A percentile compares a stretch with the other conserved stretches of the same genome.
Evolutionary conservation across 1,284 basidiomycete genomes (phyloP).

Genomic region (Porodaedalea pini): DNA sequence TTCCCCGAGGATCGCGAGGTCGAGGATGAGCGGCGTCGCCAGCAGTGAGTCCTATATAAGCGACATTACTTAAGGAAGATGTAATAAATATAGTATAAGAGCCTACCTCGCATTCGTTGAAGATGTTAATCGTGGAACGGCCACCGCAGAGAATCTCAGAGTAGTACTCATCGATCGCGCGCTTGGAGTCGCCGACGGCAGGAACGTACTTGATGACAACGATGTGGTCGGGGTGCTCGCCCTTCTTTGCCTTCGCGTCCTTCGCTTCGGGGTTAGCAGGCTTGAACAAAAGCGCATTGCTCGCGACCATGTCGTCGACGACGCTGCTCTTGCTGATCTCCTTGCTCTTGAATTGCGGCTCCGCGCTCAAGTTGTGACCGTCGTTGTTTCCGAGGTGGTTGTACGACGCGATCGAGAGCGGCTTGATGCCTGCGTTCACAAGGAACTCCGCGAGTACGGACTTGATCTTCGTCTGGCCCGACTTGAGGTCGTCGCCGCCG

Average conservation of each 20-base stretch:
- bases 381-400: constrained; percentile 99
- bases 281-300: constrained; percentile 90
- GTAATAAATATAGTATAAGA: neutral
- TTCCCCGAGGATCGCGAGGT: constrained; percentile 92
- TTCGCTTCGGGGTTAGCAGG: constrained; percentile 52
- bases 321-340: constrained; percentile 97
- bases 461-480: constrained; percentile 92
- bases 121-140: constrained; percentile 85
- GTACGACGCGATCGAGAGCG: constrained; percentile 93
- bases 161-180: constrained; percentile 98
- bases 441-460: constrained; percentile 96
- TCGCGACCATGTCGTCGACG: constrained; percentile 95
- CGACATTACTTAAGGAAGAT: constrained; percentile 18
- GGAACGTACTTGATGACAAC: constrained; percentile 95
- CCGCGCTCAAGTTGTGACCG: constrained; percentile 89
- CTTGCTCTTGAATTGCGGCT: constrained; percentile 95
- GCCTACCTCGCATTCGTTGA: constrained; percentile 87
- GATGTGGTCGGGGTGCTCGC: constrained; percentile 96
- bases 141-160: constrained; percentile 88
- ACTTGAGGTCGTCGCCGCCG: constrained; percentile 97
- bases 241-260: constrained; percentile 68
- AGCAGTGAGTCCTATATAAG: constrained; percentile 80
- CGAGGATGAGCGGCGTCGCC: constrained; percentile 93
- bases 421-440: constrained; percentile 99
- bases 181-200: constrained; percentile 94